Conservation (phyloP, 2,329 filamentous ascomycete genomes). For the Thielaviopsis ethacetica region DNA sequence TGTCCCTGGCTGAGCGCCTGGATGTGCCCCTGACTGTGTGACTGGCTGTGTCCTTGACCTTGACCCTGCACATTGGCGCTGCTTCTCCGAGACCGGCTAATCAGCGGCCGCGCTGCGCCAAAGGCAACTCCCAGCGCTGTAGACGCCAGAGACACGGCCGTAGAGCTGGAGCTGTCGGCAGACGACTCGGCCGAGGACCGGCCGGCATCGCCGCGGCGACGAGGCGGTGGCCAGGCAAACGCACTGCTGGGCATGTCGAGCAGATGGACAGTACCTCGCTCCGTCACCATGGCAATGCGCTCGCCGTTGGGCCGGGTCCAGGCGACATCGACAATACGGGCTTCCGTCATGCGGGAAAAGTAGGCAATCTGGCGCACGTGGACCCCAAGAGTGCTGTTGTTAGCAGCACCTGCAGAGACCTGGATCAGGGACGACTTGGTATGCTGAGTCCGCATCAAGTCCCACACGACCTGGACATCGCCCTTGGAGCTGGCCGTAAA, state of each 20-base stretch:
- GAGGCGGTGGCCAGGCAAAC: constrained; percentile 72
- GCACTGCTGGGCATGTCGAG: constrained; percentile 71
- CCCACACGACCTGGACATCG: constrained; percentile 72
- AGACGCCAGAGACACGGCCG: constrained; percentile 52
- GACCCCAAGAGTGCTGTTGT: constrained; percentile 25
- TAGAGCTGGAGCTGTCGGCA: constrained; percentile 30
- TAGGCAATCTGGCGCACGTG: constrained; percentile 71
- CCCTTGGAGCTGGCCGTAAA: constrained; percentile 71
- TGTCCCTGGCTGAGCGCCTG: neutral
- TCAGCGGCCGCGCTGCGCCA: constrained; percentile 46
- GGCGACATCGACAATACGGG: constrained; percentile 74
- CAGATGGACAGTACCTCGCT: constrained; percentile 88
- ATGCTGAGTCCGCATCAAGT: constrained; percentile 50
- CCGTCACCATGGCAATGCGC: constrained; percentile 74
- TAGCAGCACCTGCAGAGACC: constrained; percentile 25
- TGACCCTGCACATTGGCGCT: constrained; percentile 22
- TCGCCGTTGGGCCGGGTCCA: constrained; percentile 76
- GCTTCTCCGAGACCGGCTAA: constrained; percentile 37
- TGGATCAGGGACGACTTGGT: constrained; percentile 46
- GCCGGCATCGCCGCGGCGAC: constrained; percentile 31
- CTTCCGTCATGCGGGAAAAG: constrained; percentile 81
- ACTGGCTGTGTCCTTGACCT: neutral
- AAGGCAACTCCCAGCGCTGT: constrained; percentile 55
- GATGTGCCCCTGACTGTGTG: too few species aligned
- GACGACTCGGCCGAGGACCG: constrained; percentile 21